Conservation (phyloP, 202 grass and related monocot species). For the Digitaria exilis region DNA sequence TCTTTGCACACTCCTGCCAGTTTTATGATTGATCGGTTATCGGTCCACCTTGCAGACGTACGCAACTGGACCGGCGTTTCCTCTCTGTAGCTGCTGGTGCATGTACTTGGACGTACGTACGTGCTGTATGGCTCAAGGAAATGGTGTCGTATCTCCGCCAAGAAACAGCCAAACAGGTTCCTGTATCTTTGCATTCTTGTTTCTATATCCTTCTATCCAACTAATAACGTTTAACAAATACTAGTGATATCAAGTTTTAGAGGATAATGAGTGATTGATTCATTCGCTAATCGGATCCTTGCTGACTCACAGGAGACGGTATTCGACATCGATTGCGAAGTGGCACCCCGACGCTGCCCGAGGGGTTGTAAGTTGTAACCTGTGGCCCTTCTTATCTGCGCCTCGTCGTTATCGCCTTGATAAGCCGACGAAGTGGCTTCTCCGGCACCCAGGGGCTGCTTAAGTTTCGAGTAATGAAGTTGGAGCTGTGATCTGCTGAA, state of each 20-base stretch:
- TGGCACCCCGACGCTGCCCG: conserved; percentile 30
- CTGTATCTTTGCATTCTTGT: background rate
- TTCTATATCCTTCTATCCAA: background rate
- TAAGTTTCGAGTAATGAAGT: no score
- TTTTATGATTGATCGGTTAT: conserved; percentile 1
- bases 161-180: background rate
- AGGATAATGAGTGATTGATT: background rate
- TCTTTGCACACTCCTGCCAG: background rate
- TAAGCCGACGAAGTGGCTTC: conserved; percentile 27
- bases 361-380: no score
- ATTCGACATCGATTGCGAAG: conserved; percentile 26
- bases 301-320: background rate
- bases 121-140: background rate
- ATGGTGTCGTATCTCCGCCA: background rate
- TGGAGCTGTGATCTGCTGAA: background rate
- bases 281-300: background rate
- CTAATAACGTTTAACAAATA: background rate
- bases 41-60: background rate
- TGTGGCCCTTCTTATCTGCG: conserved; percentile 25
- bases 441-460: background rate
- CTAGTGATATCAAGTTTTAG: background rate
- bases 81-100: background rate
- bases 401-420: conserved; percentile 16
- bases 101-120: background rate
- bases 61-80: background rate